Evolutionary conservation across 345 rosid species (phyloP).

Genomic region (Lenwebbia sp.): DNA sequence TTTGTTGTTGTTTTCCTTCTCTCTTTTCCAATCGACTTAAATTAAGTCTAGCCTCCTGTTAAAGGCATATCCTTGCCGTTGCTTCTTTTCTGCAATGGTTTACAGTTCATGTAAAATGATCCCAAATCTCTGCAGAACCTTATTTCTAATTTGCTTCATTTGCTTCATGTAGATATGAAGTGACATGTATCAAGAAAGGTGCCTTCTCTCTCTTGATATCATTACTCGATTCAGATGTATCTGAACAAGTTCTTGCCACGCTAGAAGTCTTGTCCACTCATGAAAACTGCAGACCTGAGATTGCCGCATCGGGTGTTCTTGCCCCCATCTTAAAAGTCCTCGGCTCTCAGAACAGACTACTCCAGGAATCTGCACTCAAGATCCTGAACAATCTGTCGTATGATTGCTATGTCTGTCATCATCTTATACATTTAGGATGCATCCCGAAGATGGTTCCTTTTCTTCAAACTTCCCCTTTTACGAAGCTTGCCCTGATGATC

Average conservation of each 20-base stretch:
- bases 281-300: slow-evolving; percentile 19
- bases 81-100: background rate
- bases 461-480: slow-evolving; percentile 1
- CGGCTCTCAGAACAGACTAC: slow-evolving; percentile 19
- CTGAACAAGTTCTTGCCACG: slow-evolving; percentile 39
- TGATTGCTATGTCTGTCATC: slow-evolving; percentile 26
- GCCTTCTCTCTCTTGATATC: slow-evolving; percentile 29
- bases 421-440: slow-evolving; percentile 27
- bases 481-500: background rate
- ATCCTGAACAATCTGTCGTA: slow-evolving; percentile 43
- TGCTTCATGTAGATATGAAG: slow-evolving; percentile 33
- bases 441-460: slow-evolving; percentile 46
- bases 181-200: slow-evolving; percentile 28
- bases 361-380: slow-evolving; percentile 44
- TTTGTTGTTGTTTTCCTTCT: background rate
- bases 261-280: slow-evolving; percentile 42
- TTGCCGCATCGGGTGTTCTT: slow-evolving; percentile 43
- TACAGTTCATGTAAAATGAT: background rate
- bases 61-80: background rate
- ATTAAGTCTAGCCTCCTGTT: background rate
- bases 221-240: slow-evolving; percentile 43
- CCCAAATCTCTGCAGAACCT: background rate
- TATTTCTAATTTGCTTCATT: background rate
- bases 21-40: background rate
- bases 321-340: slow-evolving; percentile 34